phyloP scores from a whole-genome alignment of 2,329 filamentous ascomycete genomes.

The Clarireedia monteithiana region DNA sequence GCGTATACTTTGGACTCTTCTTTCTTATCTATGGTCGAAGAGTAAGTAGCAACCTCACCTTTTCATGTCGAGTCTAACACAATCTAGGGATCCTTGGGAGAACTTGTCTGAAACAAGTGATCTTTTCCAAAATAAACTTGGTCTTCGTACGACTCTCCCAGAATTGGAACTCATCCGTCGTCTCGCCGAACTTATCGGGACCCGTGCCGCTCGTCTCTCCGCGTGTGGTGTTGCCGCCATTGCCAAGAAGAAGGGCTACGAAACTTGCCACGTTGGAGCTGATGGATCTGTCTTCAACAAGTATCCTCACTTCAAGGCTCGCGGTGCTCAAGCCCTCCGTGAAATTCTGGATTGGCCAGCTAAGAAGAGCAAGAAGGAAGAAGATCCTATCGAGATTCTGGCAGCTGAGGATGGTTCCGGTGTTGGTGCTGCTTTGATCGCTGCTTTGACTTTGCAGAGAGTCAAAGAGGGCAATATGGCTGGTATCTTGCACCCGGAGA shows the following conservation, averaged over 20 bases:
- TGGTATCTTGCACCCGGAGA: constrained; percentile 58
- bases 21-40: constrained; percentile 87
- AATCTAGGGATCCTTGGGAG: constrained; percentile 78
- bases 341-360: constrained; percentile 94
- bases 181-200: constrained; percentile 88
- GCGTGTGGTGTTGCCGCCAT: constrained; percentile 94
- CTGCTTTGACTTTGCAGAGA: constrained; percentile 59
- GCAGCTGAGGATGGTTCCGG: constrained; percentile 93
- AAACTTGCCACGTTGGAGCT: constrained; percentile 86
- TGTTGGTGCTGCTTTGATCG: constrained; percentile 95
- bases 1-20: constrained; percentile 87
- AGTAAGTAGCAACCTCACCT: constrained; percentile 43
- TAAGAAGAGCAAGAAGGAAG: constrained; percentile 59
- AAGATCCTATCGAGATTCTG: constrained; percentile 80
- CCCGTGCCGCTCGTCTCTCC: constrained; percentile 84
- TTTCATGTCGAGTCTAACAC: constrained; percentile 14
- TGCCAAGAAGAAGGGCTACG: constrained; percentile 89
- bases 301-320: constrained; percentile 94
- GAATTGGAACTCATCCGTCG: constrained; percentile 87
- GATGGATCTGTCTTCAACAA: constrained; percentile 99
- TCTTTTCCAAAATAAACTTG: constrained; percentile 69
- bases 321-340: constrained; percentile 79
- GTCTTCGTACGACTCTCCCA: constrained; percentile 60
- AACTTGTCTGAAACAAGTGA: constrained; percentile 86
- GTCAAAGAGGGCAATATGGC: constrained; percentile 55